phyloP scores from a whole-genome alignment of 257 asterid species.

The Marsdenia floribunda region DNA sequence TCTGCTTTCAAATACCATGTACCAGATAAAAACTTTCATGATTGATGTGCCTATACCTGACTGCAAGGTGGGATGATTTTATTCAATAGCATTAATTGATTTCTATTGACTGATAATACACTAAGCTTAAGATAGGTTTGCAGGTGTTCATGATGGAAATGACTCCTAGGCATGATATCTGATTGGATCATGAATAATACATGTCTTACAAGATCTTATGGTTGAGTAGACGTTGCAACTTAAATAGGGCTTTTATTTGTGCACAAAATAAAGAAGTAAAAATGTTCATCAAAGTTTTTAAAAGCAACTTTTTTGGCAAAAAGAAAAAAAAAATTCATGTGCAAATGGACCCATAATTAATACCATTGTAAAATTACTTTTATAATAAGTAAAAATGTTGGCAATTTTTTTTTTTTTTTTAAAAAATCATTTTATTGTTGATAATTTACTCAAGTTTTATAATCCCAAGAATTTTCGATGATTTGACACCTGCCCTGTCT shows the following conservation, averaged over 20 bases:
- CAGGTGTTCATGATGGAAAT: background rate
- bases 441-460: background rate
- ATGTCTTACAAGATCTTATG: background rate
- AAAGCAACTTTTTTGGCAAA: too few relatives aligned
- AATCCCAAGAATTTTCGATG: background rate
- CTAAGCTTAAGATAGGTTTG: background rate
- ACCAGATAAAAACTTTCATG: background rate
- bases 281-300: too few relatives aligned
- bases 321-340: too few relatives aligned
- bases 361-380: too few relatives aligned
- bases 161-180: background rate
- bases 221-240: background rate
- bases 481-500: background rate
- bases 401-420: too few relatives aligned
- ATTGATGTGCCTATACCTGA: background rate
- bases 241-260: background rate
- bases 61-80: background rate
- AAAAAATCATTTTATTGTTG: background rate
- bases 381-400: too few relatives aligned
- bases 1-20: background rate
- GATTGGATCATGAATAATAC: background rate
- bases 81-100: background rate
- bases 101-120: background rate
- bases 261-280: background rate
- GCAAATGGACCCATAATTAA: too few relatives aligned